phyloP scores from a whole-genome alignment of 106 monocot genomes.

The Posidonia australis region DNA sequence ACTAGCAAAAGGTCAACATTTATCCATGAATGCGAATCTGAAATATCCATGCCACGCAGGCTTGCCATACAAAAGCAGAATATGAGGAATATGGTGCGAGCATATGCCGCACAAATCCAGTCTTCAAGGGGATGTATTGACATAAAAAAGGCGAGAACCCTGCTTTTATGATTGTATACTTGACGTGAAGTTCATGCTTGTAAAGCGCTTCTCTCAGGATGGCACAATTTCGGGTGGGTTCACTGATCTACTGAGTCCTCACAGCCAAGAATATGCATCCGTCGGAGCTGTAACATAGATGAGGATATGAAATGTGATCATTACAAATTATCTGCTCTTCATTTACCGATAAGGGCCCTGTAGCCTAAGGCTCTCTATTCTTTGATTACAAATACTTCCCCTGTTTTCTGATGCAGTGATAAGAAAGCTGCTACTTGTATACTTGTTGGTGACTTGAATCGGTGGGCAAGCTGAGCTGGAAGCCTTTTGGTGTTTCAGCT shows the following conservation, averaged over 20 bases:
- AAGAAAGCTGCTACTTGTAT: too few relatives aligned
- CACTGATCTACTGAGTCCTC: not conserved
- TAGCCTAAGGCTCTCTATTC: too few relatives aligned
- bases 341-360: too few relatives aligned
- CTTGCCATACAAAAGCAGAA: conserved; percentile 90
- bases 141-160: not conserved
- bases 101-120: conserved; percentile 76
- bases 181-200: not conserved
- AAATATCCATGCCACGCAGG: conserved; percentile 20
- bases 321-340: not conserved
- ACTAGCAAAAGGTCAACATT: too few relatives aligned
- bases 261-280: not conserved
- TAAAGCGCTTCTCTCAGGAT: not conserved
- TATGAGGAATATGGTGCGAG: conserved; percentile 86
- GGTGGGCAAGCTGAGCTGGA: too few relatives aligned
- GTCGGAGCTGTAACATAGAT: not conserved
- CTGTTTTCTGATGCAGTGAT: too few relatives aligned
- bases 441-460: too few relatives aligned
- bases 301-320: not conserved
- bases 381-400: too few relatives aligned
- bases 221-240: not conserved
- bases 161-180: too few relatives aligned
- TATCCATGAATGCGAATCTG: not conserved
- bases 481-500: too few relatives aligned
- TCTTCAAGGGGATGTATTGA: conserved; percentile 89